These are phyloP conservation scores for Vigna angularis DNA, from an alignment of 306 rosid species.

Conservation along the genomic window DNA sequence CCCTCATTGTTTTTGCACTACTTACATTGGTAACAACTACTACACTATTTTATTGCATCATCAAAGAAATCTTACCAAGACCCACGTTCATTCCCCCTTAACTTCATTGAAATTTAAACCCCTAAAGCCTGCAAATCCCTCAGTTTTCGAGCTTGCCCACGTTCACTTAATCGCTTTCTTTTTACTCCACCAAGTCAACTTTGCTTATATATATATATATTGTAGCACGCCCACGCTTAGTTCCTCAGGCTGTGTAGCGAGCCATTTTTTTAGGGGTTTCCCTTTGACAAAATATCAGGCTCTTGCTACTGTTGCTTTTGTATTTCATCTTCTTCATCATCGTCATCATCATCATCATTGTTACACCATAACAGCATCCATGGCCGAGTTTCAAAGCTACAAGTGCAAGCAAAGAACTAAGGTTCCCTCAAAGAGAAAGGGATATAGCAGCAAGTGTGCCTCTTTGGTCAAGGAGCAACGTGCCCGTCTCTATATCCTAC, in stretches of 20 bases:
- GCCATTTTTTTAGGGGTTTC: slow-evolving; percentile 34
- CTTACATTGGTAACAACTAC: slow-evolving; percentile 44
- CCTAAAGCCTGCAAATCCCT: slow-evolving; percentile 72
- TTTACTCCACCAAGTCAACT: slow-evolving; percentile 52
- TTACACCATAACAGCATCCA: slow-evolving; percentile 32
- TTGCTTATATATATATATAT: slow-evolving; percentile 31
- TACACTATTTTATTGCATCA: slow-evolving; percentile 28
- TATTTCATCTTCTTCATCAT: too few species aligned
- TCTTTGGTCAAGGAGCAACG: slow-evolving; percentile 85
- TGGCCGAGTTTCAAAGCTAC: slow-evolving; percentile 57
- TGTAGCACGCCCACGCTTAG: slow-evolving; percentile 28
- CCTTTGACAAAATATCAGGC: slow-evolving; percentile 15
- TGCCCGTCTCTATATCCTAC: slow-evolving; percentile 85
- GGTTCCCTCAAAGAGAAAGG: slow-evolving; percentile 52
- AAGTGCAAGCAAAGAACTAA: slow-evolving; percentile 45
- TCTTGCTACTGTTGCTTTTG: slow-evolving; percentile 29
- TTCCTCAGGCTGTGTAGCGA: slow-evolving; percentile 41
- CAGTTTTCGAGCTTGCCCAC: slow-evolving; percentile 84
- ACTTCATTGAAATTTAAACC: slow-evolving; percentile 55
- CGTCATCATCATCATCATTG: too few species aligned
- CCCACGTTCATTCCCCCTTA: slow-evolving; percentile 76
- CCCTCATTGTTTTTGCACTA: slow-evolving; percentile 35
- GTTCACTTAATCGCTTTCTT: slow-evolving; percentile 61
- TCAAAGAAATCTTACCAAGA: not conserved
- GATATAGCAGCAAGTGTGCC: slow-evolving; percentile 68